Base-by-base conservation (phyloP, 2,329 filamentous ascomycete species). In the Periglandula ipomoeae region DNA sequence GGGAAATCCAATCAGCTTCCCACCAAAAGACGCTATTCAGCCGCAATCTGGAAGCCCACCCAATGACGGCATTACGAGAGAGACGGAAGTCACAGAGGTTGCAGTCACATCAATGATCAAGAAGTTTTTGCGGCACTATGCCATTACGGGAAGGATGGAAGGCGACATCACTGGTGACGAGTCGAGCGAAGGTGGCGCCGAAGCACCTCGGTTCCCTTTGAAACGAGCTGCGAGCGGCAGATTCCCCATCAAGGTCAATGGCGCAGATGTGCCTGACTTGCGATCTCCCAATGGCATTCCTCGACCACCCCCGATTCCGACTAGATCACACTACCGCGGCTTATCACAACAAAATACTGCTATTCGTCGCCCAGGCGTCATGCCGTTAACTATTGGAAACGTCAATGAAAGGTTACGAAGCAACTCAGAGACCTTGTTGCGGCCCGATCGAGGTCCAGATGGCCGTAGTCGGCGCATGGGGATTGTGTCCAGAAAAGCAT, bases 1-100 rank as follows among this genome's bases (percentile, higher is more conserved):
- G 50, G 89, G 89, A 41, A 96, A 96, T 58, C 87, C 87, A 8
- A 78, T 96, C 50, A 79, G 76, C 50, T 91, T 91, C 58, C 89
- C 89, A 3, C 84, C 87, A 15, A 80, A 76, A 57, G 82, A 85
- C 55, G 74, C 85, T 13, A 65, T 89, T 23, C 80, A 84, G 56
- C 69, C 79, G 10, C 75, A 76, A 58, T 71, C 74, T 17, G 68
- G 68, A 37, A 80, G 71, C 44, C 76, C 77, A 17, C 72, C 78
- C 2, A 78, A 79, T 55, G 77, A 81, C 34, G 71, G 71, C 2
- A 66, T 70, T 13, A 56, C 72, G 39, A 59, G 65, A 48, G 83
- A 87, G 56, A 79, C 72, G 49, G 84, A 87, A 57, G 75, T 82
- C 26, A 78, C 76, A 13, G 79, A 83, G 51, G 72, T 82, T 8